These are phyloP conservation scores for Gyromitra esculenta DNA, from an alignment of 2,329 filamentous ascomycete genomes.

Conservation along the genomic window DNA sequence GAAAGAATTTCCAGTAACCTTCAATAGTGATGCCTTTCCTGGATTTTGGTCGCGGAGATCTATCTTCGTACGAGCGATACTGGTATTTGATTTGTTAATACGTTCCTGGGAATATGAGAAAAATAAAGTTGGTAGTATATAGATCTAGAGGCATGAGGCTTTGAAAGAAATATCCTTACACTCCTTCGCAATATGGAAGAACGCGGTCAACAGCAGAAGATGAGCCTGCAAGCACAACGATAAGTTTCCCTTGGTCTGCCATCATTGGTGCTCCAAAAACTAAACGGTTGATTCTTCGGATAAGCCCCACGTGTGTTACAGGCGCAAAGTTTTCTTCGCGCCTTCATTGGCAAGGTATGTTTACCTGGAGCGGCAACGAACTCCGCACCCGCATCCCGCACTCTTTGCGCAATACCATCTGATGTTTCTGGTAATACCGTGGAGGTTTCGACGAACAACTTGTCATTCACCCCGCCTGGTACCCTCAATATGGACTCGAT, in stretches of 20 bases:
- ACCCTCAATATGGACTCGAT: conserved; percentile 68
- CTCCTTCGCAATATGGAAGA: conserved; percentile 75
- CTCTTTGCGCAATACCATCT: conserved; percentile 69
- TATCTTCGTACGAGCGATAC: conserved; percentile 72
- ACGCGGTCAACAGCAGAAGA: conserved; percentile 70
- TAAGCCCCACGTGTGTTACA: not conserved
- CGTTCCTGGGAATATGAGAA: not conserved
- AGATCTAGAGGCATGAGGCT: not conserved
- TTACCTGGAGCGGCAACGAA: conserved; percentile 77
- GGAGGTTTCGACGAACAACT: conserved; percentile 86
- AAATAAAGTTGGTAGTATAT: conserved; percentile 14
- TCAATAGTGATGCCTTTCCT: conserved; percentile 75
- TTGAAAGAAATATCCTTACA: conserved; percentile 59
- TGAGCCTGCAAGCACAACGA: conserved; percentile 77
- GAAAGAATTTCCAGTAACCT: conserved; percentile 88
- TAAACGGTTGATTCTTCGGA: not conserved
- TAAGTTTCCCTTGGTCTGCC: conserved; percentile 75
- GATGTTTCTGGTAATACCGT: conserved; percentile 87
- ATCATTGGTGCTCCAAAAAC: conserved; percentile 77
- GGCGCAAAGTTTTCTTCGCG: not conserved
- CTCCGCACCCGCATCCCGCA: conserved; percentile 70
- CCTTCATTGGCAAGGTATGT: conserved; percentile 40
- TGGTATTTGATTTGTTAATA: conserved; percentile 8
- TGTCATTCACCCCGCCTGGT: conserved; percentile 68
- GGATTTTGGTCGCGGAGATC: conserved; percentile 76